These are phyloP conservation scores for Backusella sp. DNA, from an alignment of 192 early-diverging fungal genomes.

Conservation along the genomic window DNA sequence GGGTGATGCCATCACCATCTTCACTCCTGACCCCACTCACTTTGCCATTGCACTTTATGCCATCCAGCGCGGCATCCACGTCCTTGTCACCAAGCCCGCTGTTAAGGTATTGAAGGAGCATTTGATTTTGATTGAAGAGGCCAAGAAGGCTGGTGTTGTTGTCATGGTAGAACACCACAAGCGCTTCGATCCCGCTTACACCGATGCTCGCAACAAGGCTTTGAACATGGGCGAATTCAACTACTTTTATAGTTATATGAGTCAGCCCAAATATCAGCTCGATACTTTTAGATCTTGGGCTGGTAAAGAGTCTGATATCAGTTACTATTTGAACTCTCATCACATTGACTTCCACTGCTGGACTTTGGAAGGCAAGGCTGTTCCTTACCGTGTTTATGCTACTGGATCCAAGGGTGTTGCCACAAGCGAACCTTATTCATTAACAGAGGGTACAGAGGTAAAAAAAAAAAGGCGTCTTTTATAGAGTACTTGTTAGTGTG, in stretches of 20 bases:
- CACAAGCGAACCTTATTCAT: conserved; percentile 29
- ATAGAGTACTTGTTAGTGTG: background rate
- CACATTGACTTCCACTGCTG: conserved; percentile 46
- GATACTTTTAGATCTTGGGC: conserved; percentile 44
- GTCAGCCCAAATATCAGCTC: conserved; percentile 42
- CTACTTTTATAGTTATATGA: conserved; percentile 44
- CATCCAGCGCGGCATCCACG: conserved; percentile 37
- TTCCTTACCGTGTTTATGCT: conserved; percentile 36
- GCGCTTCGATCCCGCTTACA: conserved; percentile 48
- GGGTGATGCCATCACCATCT: conserved; percentile 44
- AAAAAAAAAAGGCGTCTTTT: background rate
- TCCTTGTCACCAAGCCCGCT: conserved; percentile 45
- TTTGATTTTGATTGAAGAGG: conserved; percentile 27
- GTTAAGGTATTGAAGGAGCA: conserved; percentile 42
- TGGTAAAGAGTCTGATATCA: conserved; percentile 42
- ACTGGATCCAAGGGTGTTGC: conserved; percentile 41
- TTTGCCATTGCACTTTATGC: conserved; percentile 43
- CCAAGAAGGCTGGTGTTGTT: conserved; percentile 37
- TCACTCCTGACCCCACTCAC: conserved; percentile 49
- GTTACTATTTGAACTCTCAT: conserved; percentile 44
- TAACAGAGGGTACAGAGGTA: conserved; percentile 39
- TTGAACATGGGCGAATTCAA: conserved; percentile 39
- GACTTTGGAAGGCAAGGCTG: conserved; percentile 31
- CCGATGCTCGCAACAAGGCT: conserved; percentile 38
- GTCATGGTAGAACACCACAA: conserved; percentile 45